Percentiles rank a stretch among this genome's conserved stretches.
Conservation (phyloP, 129 eudicot genomes). For the Artemisia argyi region DNA sequence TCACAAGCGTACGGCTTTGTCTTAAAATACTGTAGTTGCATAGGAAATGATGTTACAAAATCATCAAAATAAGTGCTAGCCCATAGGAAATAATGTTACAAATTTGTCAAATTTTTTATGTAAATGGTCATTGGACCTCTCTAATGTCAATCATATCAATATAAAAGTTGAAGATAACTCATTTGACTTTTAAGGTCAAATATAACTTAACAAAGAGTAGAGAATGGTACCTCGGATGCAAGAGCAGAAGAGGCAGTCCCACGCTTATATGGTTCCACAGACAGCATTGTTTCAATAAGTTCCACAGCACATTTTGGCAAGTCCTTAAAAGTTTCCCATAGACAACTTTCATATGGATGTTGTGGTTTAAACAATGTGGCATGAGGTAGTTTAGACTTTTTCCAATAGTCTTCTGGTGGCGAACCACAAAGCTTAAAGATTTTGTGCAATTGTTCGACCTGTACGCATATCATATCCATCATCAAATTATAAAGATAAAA, state of each 20-base stretch:
- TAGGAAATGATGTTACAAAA: constrained; percentile 4
- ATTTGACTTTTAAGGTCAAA: constrained; percentile 18
- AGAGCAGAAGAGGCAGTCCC: constrained; percentile 90
- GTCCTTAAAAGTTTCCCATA: constrained; percentile 75
- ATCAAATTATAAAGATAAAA: not conserved
- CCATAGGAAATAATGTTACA: not conserved
- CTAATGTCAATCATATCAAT: not conserved
- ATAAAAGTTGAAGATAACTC: not conserved
- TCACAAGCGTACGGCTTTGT: constrained; percentile 89
- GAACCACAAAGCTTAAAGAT: constrained; percentile 96
- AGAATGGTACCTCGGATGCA: constrained; percentile 68
- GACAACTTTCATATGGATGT: constrained; percentile 77
- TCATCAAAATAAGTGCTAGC: not conserved
- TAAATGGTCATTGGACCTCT: constrained; percentile 16
- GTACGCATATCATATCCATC: not conserved
- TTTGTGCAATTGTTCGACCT: constrained; percentile 97
- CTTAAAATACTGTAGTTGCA: constrained; percentile 63
- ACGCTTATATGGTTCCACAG: constrained; percentile 87
- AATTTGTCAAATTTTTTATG: not conserved
- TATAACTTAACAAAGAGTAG: not conserved
- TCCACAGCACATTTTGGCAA: constrained; percentile 67
- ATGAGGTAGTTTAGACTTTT: constrained; percentile 88
- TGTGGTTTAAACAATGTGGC: constrained; percentile 94
- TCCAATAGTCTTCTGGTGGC: constrained; percentile 92
- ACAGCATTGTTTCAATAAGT: constrained; percentile 68